Conservation (phyloP, 2,329 filamentous ascomycete genomes). For the Pseudogymnoascus sp. region DNA sequence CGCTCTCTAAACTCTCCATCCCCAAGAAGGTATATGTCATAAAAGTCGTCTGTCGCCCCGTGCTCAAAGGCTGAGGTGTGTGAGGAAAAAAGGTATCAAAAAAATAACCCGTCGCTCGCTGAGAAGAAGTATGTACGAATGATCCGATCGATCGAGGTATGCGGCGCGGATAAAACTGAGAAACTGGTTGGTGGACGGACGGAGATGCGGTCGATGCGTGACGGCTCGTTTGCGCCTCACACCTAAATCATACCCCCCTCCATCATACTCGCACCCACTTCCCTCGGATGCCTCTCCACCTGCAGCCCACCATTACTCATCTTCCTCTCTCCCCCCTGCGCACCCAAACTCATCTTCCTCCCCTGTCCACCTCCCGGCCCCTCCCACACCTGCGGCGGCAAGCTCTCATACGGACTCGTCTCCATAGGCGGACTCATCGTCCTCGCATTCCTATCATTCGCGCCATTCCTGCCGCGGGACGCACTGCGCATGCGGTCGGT, state of each 20-base stretch:
- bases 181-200: background rate
- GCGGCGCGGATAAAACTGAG: background rate
- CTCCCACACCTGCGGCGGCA: slow-evolving; percentile 19
- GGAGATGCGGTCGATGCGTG: background rate
- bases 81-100: slow-evolving; percentile 2
- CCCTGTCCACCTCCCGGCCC: slow-evolving; percentile 11
- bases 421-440: slow-evolving; percentile 19
- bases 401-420: slow-evolving; percentile 26
- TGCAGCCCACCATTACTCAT: background rate
- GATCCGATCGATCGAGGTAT: background rate
- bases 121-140: slow-evolving; percentile 1
- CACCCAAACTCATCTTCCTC: slow-evolving; percentile 9
- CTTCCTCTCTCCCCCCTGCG: slow-evolving; percentile 9
- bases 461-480: slow-evolving; percentile 45
- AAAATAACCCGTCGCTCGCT: background rate
- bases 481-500: slow-evolving; percentile 55
- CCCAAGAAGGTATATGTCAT: slow-evolving; percentile 8
- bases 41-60: background rate
- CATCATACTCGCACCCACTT: slow-evolving; percentile 26
- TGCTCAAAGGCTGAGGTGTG: background rate
- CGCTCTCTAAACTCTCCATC: background rate
- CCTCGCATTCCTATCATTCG: slow-evolving; percentile 22
- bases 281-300: slow-evolving; percentile 27
- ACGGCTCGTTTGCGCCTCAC: background rate
- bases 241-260: slow-evolving; percentile 29